Percentiles rank a stretch among this genome's conserved stretches.
Conservation (phyloP, 305 asterid species). For the Withania somnifera region DNA sequence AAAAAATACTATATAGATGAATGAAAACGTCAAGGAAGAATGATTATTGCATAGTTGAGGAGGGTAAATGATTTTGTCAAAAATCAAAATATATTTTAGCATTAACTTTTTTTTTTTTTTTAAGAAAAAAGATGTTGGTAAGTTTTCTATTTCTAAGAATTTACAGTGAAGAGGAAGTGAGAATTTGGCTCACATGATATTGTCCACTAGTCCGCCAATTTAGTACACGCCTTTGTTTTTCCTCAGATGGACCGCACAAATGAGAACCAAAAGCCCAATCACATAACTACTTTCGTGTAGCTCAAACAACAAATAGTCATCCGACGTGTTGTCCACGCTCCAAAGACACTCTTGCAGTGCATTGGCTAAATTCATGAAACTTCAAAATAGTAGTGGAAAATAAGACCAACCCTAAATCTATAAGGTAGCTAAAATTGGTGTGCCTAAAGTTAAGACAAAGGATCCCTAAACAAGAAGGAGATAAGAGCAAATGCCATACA, state of each 20-base stretch:
- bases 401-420: conserved; percentile 25
- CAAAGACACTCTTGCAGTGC: background rate
- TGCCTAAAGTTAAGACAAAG: conserved; percentile 16
- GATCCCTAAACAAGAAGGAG: conserved; percentile 16
- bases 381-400: background rate
- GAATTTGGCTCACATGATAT: too few relatives aligned
- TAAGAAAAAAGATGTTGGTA: too few relatives aligned
- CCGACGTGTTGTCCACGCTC: conserved; percentile 8
- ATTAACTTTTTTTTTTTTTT: too few relatives aligned
- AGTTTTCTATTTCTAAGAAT: too few relatives aligned
- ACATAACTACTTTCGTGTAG: background rate
- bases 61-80: too few relatives aligned
- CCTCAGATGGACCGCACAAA: conserved; percentile 1
- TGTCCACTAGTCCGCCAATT: too few relatives aligned
- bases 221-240: conserved; percentile 17
- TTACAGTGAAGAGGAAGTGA: too few relatives aligned
- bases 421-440: conserved; percentile 11
- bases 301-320: background rate
- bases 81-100: too few relatives aligned
- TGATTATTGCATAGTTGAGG: too few relatives aligned
- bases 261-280: background rate
- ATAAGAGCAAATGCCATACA: background rate
- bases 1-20: too few relatives aligned
- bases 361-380: conserved; percentile 25
- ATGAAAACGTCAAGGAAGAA: too few relatives aligned